phyloP scores from a whole-genome alignment of 176 grass and related monocot genomes.

The Poa pratensis region DNA sequence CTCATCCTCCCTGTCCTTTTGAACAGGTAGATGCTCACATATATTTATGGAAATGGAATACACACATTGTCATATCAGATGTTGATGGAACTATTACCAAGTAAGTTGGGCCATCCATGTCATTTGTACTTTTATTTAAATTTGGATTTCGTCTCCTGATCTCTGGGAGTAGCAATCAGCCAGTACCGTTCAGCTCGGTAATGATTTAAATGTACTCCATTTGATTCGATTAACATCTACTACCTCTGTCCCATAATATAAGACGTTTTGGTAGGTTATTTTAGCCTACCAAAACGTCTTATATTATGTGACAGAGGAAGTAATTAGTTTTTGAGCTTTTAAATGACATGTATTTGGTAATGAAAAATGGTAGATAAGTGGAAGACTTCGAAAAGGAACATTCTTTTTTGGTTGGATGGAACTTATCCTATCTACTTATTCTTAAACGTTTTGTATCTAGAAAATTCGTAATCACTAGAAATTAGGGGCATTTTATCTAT shows the following conservation, averaged over 20 bases:
- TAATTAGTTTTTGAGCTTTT: slow-evolving; percentile 13
- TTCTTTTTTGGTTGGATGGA: slow-evolving; percentile 10
- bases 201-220: slow-evolving; percentile 10
- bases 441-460: background rate
- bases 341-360: background rate
- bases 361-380: slow-evolving; percentile 4
- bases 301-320: no score
- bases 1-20: slow-evolving; percentile 35
- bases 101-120: slow-evolving; percentile 53
- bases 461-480: background rate
- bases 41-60: slow-evolving; percentile 97
- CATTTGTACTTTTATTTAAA: slow-evolving; percentile 21
- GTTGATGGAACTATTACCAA: slow-evolving; percentile 98
- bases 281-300: no score
- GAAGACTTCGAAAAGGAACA: slow-evolving; percentile 12
- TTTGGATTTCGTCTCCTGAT: slow-evolving; percentile 1
- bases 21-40: slow-evolving; percentile 86
- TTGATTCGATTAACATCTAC: slow-evolving; percentile 6
- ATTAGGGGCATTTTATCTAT: background rate
- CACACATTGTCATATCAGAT: slow-evolving; percentile 89
- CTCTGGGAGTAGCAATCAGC: background rate
- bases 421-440: slow-evolving; percentile 16
- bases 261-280: no score
- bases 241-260: no score
- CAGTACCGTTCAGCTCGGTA: background rate